Percentiles rank a stretch among this genome's conserved stretches.
Evolutionary conservation across 176 grass and related monocot genomes (phyloP).

Genomic region (Oryza glumipatula): DNA sequence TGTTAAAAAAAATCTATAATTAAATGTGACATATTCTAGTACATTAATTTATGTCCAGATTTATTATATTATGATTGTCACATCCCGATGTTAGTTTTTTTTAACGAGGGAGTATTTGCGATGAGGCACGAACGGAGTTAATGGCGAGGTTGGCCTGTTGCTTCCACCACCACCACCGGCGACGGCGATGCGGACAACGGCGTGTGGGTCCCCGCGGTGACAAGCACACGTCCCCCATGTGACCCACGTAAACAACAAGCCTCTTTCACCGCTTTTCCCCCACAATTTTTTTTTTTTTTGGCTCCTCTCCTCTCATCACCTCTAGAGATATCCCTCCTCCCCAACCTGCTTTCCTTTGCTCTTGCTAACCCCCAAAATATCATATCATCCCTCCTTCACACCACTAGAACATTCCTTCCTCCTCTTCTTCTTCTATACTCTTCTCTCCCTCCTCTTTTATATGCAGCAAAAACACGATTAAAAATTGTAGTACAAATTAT

Average conservation of each 20-base stretch:
- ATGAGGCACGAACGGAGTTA: not conserved
- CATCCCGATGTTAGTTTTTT: too few species aligned
- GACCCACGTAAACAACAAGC: not conserved
- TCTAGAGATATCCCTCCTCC: conserved; percentile 26
- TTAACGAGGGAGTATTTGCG: too few species aligned
- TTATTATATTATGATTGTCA: too few species aligned
- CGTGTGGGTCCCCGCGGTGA: conserved; percentile 5
- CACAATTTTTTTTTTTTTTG: not conserved
- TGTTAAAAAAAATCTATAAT: too few species aligned
- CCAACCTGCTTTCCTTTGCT: too few species aligned
- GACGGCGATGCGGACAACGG: not conserved
- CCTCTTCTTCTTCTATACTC: not conserved
- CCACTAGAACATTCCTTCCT: conserved; percentile 38
- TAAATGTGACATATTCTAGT: too few species aligned
- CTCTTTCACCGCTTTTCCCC: conserved; percentile 11
- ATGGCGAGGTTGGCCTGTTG: not conserved
- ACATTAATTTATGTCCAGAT: too few species aligned
- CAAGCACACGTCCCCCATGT: not conserved
- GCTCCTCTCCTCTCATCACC: not conserved
- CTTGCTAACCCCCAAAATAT: not conserved
- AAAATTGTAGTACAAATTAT: not conserved
- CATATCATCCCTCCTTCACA: conserved; percentile 35
- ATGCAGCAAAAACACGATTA: not conserved
- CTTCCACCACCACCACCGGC: too few species aligned
- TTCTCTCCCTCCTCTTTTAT: not conserved